phyloP scores from a whole-genome alignment of 371 early-diverging fungal species.

The Mucor lusitanicus region DNA sequence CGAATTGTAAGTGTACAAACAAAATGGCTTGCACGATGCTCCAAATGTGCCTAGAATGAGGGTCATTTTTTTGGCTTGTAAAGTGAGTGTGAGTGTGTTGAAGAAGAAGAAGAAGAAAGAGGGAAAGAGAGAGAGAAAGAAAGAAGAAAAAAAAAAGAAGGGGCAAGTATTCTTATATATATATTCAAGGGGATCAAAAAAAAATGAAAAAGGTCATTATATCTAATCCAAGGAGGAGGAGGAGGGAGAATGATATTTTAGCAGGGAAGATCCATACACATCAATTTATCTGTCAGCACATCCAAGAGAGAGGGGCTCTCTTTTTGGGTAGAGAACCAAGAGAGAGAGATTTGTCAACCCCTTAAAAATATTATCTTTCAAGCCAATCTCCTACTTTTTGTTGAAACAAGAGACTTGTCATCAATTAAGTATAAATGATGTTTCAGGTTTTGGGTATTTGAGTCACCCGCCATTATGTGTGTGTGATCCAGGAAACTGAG shows the following conservation, averaged over 20 bases:
- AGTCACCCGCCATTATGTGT: background rate
- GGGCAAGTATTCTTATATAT: conserved; percentile 4
- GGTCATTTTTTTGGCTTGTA: background rate
- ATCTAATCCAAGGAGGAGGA: background rate
- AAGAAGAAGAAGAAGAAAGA: conserved; percentile 10
- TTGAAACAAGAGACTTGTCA: conserved; percentile 1
- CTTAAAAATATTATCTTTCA: background rate
- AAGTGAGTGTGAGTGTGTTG: background rate
- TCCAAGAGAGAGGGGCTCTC: too few species aligned
- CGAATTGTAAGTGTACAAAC: conserved; percentile 7
- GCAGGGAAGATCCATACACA: background rate
- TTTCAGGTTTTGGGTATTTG: background rate
- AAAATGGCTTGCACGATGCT: conserved; percentile 8
- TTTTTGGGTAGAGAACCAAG: background rate
- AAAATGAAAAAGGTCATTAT: background rate
- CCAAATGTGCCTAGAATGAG: conserved; percentile 25
- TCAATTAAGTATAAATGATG: background rate
- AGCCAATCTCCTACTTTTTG: background rate
- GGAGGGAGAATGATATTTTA: background rate
- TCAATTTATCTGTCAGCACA: background rate
- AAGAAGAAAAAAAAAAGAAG: conserved; percentile 4
- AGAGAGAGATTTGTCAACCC: background rate
- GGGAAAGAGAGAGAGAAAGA: background rate
- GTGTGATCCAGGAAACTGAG: background rate
- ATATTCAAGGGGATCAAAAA: conserved; percentile 7